phyloP scores from a whole-genome alignment of 805 yeast genomes.

The Saturnispora quitensis region DNA sequence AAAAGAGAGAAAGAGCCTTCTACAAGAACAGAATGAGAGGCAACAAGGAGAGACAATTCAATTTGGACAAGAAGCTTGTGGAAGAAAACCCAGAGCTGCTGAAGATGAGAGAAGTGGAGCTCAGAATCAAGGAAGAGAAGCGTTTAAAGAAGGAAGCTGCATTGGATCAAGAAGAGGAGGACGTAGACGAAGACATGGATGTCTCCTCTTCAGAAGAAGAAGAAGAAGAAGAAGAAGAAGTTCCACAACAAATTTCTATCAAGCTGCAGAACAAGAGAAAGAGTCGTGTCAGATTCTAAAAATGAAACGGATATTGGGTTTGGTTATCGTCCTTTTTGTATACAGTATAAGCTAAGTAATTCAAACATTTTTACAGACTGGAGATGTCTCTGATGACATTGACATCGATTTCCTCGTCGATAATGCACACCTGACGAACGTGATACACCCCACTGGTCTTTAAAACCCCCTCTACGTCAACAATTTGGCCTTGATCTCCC shows the following conservation, averaged over 20 bases:
- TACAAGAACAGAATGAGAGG: constrained; percentile 99
- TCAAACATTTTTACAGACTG: background rate
- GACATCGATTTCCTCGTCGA: constrained; percentile 1
- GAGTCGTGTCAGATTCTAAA: constrained; percentile 36
- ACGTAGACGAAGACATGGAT: constrained; percentile 37
- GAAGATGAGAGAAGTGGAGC: constrained; percentile 88
- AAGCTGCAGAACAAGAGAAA: constrained; percentile 46
- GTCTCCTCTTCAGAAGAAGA: constrained; percentile 28
- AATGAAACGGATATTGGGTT: background rate
- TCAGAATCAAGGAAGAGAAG: constrained; percentile 66
- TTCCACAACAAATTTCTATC: constrained; percentile 46
- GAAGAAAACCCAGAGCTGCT: constrained; percentile 83
- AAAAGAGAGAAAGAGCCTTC: constrained; percentile 95
- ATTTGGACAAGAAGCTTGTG: constrained; percentile 79
- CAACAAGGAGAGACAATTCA: constrained; percentile 79
- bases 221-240: constrained; percentile 34
- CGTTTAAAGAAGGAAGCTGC: constrained; percentile 40
- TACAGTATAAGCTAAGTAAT: background rate
- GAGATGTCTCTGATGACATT: background rate
- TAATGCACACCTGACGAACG: background rate
- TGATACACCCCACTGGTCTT: background rate
- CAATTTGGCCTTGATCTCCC: constrained; percentile 6
- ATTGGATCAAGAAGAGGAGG: constrained; percentile 36
- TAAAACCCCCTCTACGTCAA: constrained; percentile 3
- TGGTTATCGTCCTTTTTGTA: background rate